Evolutionary conservation across 2,329 filamentous ascomycete species (phyloP).

Genomic region (Stemphylium vesicarium): DNA sequence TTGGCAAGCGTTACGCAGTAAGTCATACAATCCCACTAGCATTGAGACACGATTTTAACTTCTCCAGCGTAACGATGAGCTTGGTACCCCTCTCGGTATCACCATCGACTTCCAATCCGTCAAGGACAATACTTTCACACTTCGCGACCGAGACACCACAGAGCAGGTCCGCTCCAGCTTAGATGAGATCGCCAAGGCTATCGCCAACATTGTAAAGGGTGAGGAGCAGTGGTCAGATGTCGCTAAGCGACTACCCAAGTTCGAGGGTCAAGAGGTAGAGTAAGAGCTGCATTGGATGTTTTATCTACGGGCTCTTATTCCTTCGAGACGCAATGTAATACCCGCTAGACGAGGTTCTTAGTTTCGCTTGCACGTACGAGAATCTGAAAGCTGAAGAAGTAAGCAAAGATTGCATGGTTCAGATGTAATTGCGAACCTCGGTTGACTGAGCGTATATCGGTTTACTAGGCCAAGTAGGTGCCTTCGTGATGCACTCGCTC

Average conservation of each 20-base stretch:
- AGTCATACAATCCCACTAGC: slow-evolving; percentile 5
- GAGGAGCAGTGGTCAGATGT: slow-evolving; percentile 74
- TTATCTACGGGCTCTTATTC: not conserved
- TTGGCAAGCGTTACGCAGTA: slow-evolving; percentile 80
- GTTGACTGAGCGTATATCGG: too few relatives aligned
- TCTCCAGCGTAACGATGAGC: slow-evolving; percentile 81
- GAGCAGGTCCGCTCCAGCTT: slow-evolving; percentile 86
- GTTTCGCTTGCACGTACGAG: not conserved
- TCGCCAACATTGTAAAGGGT: slow-evolving; percentile 68
- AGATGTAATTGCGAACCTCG: too few relatives aligned
- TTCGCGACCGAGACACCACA: slow-evolving; percentile 85
- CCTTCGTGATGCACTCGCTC: too few relatives aligned
- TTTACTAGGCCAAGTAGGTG: too few relatives aligned
- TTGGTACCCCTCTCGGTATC: slow-evolving; percentile 91
- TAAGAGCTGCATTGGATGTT: slow-evolving; percentile 9
- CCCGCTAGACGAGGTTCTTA: not conserved
- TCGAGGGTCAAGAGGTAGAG: slow-evolving; percentile 62
- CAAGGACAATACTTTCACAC: slow-evolving; percentile 83
- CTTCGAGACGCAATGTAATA: too few relatives aligned
- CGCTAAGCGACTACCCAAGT: slow-evolving; percentile 78
- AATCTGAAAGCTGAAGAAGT: not conserved
- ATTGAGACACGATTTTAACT: slow-evolving; percentile 21
- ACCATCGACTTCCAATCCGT: slow-evolving; percentile 96
- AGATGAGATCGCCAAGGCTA: slow-evolving; percentile 77
- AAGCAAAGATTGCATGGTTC: too few relatives aligned